Evolutionary conservation across 495 filamentous ascomycete genomes (phyloP).

Genomic region (Xylaria palmicola): DNA sequence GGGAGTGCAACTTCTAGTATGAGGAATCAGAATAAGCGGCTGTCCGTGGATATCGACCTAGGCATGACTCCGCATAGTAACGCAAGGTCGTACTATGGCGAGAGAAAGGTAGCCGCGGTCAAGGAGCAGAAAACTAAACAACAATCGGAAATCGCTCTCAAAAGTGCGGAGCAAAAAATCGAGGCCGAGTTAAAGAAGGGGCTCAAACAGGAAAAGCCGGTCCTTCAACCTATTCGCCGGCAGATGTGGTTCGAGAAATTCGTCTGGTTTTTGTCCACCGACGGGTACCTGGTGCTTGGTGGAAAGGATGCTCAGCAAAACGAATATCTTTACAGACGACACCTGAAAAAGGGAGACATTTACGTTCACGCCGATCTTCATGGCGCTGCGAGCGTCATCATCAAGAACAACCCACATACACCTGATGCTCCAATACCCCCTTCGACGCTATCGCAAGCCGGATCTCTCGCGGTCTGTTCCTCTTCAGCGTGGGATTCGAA

Average conservation of each 20-base stretch:
- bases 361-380: slow-evolving; percentile 90
- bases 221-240: slow-evolving; percentile 77
- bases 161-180: slow-evolving; percentile 87
- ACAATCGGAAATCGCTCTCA: slow-evolving; percentile 81
- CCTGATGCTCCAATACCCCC: slow-evolving; percentile 85
- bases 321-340: slow-evolving; percentile 81
- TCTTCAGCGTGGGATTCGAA: slow-evolving; percentile 95
- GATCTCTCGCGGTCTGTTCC: slow-evolving; percentile 75
- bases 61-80: slow-evolving; percentile 80
- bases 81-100: slow-evolving; percentile 85
- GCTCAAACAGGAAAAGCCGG: slow-evolving; percentile 87
- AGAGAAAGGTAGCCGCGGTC: slow-evolving; percentile 76
- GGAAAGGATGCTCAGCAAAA: slow-evolving; percentile 88
- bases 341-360: slow-evolving; percentile 84
- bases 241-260: slow-evolving; percentile 97
- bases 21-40: slow-evolving; percentile 44
- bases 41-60: slow-evolving; percentile 83
- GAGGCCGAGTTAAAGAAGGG: slow-evolving; percentile 78
- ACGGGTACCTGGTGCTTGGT: slow-evolving; percentile 87
- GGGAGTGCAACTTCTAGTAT: slow-evolving; percentile 31
- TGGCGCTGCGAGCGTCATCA: slow-evolving; percentile 76
- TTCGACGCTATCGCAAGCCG: slow-evolving; percentile 87
- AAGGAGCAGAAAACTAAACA: slow-evolving; percentile 84
- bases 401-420: slow-evolving; percentile 76
- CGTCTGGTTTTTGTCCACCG: slow-evolving; percentile 88